phyloP scores from a whole-genome alignment of 495 filamentous ascomycete species.

The Neurospora cerealis region DNA sequence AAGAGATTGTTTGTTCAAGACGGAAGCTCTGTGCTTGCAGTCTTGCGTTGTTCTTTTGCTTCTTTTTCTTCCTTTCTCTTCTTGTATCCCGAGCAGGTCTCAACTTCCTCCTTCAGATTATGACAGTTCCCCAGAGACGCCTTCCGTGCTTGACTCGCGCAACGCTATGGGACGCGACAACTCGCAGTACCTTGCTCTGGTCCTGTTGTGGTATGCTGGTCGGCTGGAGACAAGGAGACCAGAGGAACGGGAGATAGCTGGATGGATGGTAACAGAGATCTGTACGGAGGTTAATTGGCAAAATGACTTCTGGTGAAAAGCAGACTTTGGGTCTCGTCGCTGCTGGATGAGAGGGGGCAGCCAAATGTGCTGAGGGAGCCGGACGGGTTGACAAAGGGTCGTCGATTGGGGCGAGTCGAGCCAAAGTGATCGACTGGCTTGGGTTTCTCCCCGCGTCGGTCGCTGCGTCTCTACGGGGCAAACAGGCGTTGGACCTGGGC shows the following conservation, averaged over 20 bases:
- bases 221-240: not conserved
- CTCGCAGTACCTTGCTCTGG: not conserved
- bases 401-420: not conserved
- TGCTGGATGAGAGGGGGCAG: not conserved
- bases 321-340: not conserved
- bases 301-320: not conserved
- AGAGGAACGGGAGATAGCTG: not conserved
- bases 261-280: not conserved
- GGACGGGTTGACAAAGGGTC: not conserved
- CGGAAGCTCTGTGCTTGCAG: constrained; percentile 22
- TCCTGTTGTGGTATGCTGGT: not conserved
- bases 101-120: not conserved
- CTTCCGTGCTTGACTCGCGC: not conserved
- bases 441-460: not conserved
- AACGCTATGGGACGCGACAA: not conserved
- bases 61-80: constrained; percentile 1
- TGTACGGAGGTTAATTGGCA: not conserved
- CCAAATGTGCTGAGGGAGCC: not conserved
- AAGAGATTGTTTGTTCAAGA: constrained; percentile 17
- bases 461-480: not conserved
- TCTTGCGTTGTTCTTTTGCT: not conserved
- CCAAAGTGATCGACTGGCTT: not conserved
- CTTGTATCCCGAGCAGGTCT: not conserved
- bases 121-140: not conserved
- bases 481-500: not conserved